These are phyloP conservation scores for Salvia miltiorrhiza DNA, from an alignment of 257 asterid species.

Conservation along the genomic window DNA sequence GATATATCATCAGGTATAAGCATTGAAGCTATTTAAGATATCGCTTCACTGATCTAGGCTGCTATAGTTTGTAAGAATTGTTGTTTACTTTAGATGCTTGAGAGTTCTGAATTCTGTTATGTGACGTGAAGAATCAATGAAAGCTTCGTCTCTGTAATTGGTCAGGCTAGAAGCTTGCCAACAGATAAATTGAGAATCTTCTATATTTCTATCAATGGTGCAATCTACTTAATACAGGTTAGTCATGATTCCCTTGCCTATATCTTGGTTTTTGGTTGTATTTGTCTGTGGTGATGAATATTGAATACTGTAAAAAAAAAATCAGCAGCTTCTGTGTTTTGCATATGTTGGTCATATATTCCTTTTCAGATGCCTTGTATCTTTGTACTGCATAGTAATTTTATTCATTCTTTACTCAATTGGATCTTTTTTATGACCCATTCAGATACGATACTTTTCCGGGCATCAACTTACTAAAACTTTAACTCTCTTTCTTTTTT, in stretches of 20 bases:
- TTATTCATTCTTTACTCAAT: no score
- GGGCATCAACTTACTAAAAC: constrained; percentile 6
- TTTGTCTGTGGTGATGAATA: background rate
- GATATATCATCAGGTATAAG: constrained; percentile 90
- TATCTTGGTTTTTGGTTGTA: constrained; percentile 7
- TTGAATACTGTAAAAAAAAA: constrained; percentile 3
- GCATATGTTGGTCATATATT: constrained; percentile 1
- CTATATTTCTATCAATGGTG: constrained; percentile 63
- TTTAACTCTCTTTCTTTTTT: constrained; percentile 4
- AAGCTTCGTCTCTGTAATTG: constrained; percentile 27
- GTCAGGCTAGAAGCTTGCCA: constrained; percentile 89
- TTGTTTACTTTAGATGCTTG: constrained; percentile 12
- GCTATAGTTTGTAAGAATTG: background rate
- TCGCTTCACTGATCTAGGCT: background rate
- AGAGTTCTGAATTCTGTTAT: constrained; percentile 17
- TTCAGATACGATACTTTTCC: background rate
- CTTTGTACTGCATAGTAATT: background rate
- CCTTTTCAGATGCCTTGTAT: background rate
- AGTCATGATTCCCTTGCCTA: constrained; percentile 7
- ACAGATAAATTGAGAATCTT: constrained; percentile 74
- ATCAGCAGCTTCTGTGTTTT: constrained; percentile 2
- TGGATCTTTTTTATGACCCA: no score
- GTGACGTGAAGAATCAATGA: constrained; percentile 22
- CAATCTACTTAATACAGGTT: constrained; percentile 72
- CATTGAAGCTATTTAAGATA: constrained; percentile 12